Conservation (phyloP, 2,329 filamentous ascomycete species). For the Diaporthe batatas region DNA sequence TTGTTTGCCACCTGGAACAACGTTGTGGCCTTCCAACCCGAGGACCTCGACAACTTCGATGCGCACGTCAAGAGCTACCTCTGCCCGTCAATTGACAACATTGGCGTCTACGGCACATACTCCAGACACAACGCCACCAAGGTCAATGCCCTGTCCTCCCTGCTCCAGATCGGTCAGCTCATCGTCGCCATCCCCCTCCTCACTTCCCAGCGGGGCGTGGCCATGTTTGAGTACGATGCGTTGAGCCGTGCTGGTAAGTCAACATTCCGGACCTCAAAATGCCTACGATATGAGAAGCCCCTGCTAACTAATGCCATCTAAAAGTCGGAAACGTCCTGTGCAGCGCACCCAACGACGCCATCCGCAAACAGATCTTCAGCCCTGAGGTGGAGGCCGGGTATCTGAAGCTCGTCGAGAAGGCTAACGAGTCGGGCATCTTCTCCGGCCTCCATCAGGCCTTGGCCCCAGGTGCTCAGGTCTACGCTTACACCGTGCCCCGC, state of each 20-base stretch:
- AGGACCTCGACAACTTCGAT: neutral
- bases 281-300: neutral
- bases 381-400: neutral
- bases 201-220: neutral
- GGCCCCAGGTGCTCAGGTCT: neutral
- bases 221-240: neutral
- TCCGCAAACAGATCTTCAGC: neutral
- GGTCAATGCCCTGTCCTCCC: neutral
- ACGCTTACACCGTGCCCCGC: neutral
- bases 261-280: neutral
- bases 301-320: neutral
- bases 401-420: neutral
- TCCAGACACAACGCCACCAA: constrained; percentile 14
- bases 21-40: neutral
- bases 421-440: neutral
- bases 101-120: constrained; percentile 7
- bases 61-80: neutral
- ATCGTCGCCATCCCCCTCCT: neutral
- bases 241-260: constrained; percentile 28
- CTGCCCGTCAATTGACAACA: constrained; percentile 7
- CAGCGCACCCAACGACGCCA: neutral
- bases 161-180: neutral
- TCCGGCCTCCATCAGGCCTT: neutral
- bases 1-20: neutral
- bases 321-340: constrained; percentile 27